phyloP scores from a whole-genome alignment of 306 rosid genomes.

The Medicago lupulina region DNA sequence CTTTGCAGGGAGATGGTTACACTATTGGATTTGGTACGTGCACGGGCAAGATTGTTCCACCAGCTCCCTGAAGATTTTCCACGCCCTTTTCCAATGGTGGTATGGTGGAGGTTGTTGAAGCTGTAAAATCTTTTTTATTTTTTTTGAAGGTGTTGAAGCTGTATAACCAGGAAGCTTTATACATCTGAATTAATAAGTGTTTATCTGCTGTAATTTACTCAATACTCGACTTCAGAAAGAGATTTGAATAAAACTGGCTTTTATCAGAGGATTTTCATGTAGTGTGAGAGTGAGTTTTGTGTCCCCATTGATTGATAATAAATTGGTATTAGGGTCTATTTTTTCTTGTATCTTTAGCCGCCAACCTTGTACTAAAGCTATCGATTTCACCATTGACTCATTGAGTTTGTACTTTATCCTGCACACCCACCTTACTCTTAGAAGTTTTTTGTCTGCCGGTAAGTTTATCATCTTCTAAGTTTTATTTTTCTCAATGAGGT shows the following conservation, averaged over 20 bases:
- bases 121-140: background rate
- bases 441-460: too few species aligned
- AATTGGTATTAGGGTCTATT: too few species aligned
- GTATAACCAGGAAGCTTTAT: constrained; percentile 10
- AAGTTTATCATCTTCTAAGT: too few species aligned
- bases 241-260: constrained; percentile 42
- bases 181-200: background rate
- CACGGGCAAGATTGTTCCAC: constrained; percentile 76
- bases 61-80: constrained; percentile 51
- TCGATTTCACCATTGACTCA: too few species aligned
- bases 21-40: constrained; percentile 85
- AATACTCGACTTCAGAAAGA: background rate
- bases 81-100: background rate
- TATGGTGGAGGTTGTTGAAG: constrained; percentile 19
- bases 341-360: too few species aligned
- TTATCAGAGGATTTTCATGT: constrained; percentile 1
- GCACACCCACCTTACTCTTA: too few species aligned
- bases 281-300: too few species aligned
- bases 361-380: too few species aligned
- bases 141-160: constrained; percentile 6
- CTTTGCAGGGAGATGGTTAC: constrained; percentile 80
- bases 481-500: too few species aligned
- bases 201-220: constrained; percentile 29
- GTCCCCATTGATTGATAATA: too few species aligned
- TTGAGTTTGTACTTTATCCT: too few species aligned